phyloP scores from a whole-genome alignment of 2,329 filamentous ascomycete species.

The Alternaria solani region DNA sequence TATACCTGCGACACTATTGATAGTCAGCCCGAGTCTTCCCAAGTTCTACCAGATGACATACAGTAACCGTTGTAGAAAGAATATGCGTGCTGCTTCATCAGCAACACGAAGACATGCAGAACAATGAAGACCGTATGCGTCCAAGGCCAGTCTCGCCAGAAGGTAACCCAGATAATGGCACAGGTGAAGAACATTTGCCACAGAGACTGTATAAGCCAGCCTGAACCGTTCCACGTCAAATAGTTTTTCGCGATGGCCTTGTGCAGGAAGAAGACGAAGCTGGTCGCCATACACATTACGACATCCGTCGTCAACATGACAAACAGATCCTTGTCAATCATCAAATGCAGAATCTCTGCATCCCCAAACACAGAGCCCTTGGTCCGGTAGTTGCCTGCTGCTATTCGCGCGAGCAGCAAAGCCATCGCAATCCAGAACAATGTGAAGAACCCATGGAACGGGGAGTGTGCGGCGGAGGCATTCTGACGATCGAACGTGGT shows the following conservation, averaged over 20 bases:
- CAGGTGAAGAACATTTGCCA: slow-evolving; percentile 74
- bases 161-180: slow-evolving; percentile 69
- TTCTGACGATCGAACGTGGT: slow-evolving; percentile 80
- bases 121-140: slow-evolving; percentile 82
- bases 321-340: slow-evolving; percentile 66
- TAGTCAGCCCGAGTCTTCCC: not conserved
- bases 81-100: slow-evolving; percentile 87
- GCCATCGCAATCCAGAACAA: slow-evolving; percentile 78
- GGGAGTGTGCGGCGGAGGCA: slow-evolving; percentile 67
- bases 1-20: slow-evolving; percentile 56
- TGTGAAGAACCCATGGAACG: slow-evolving; percentile 81
- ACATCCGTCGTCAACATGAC: slow-evolving; percentile 69
- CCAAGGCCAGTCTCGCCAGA: slow-evolving; percentile 81
- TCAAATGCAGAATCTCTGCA: slow-evolving; percentile 75
- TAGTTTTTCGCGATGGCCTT: slow-evolving; percentile 65
- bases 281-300: slow-evolving; percentile 71
- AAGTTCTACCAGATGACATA: slow-evolving; percentile 33
- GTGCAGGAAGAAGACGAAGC: slow-evolving; percentile 72
- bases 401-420: slow-evolving; percentile 72
- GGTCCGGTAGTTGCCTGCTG: slow-evolving; percentile 71
- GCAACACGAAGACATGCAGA: slow-evolving; percentile 75
- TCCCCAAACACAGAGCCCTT: slow-evolving; percentile 73
- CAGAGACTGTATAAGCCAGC: slow-evolving; percentile 78
- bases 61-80: slow-evolving; percentile 79
- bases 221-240: slow-evolving; percentile 71